Evolutionary conservation across 2,329 filamentous ascomycete species (phyloP).

Genomic region (Chalaropsis ovoidea): DNA sequence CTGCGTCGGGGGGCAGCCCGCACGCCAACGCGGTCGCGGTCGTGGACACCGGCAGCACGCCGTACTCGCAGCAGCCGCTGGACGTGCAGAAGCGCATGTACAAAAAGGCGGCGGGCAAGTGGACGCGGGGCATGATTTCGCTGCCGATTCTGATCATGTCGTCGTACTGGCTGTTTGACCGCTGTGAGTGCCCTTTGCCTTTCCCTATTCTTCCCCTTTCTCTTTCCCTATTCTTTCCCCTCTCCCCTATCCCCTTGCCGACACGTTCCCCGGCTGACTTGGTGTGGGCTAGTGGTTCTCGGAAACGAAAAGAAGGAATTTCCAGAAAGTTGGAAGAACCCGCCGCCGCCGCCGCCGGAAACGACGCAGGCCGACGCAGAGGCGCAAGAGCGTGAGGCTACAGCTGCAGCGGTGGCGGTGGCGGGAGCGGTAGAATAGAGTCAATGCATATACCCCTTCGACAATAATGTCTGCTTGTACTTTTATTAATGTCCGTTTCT

Average conservation of each 20-base stretch:
- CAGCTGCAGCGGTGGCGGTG: background rate
- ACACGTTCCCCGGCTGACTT: background rate
- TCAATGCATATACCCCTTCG: background rate
- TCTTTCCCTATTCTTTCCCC: background rate
- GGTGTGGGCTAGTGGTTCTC: conserved; percentile 8
- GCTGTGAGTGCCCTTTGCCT: conserved; percentile 5
- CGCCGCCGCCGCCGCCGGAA: background rate
- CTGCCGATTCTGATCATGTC: conserved; percentile 21
- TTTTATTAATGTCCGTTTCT: background rate
- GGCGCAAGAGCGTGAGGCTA: background rate
- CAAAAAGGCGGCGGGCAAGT: conserved; percentile 21
- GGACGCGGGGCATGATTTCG: conserved; percentile 23
- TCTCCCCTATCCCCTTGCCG: background rate
- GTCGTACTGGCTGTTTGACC: conserved; percentile 23
- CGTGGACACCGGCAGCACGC: conserved; percentile 8
- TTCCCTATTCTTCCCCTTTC: background rate
- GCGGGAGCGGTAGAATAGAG: background rate
- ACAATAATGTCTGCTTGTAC: background rate
- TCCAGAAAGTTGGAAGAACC: conserved; percentile 16
- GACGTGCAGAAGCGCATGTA: conserved; percentile 24
- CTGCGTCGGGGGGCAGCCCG: too few species aligned
- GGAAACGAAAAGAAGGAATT: conserved; percentile 17
- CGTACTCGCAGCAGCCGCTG: conserved; percentile 21
- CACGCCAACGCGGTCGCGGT: background rate
- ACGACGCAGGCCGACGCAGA: background rate